Evolutionary conservation across 2,329 filamentous ascomycete species (phyloP).

Genomic region (Raffaelea albimanens): DNA sequence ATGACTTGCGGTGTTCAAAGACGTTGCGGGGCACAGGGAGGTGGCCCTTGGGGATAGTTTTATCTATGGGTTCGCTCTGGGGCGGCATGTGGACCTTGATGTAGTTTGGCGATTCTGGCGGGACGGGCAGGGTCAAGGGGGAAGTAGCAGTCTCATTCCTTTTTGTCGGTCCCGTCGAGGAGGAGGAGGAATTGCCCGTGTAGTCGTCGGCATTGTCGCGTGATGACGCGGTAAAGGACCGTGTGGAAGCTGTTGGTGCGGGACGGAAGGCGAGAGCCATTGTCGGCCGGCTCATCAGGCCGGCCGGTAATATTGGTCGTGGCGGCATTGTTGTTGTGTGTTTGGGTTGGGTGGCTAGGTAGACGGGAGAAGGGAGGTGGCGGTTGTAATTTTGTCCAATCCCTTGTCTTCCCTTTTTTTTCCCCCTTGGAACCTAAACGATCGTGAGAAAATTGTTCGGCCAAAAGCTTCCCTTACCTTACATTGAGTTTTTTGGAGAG

Average conservation of each 20-base stretch:
- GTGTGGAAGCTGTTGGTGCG: background rate
- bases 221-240: background rate
- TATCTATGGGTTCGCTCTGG: constrained; percentile 52
- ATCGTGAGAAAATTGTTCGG: background rate
- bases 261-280: background rate
- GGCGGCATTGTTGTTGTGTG: constrained; percentile 7
- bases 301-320: constrained; percentile 6
- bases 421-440: no score
- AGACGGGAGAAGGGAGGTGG: background rate
- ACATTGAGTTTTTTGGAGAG: no score
- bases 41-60: constrained; percentile 56
- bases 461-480: background rate
- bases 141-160: no score
- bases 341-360: background rate
- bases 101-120: constrained; percentile 81
- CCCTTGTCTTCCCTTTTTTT: no score
- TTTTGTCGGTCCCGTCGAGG: constrained; percentile 11
- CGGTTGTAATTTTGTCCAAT: no score
- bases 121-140: constrained; percentile 33
- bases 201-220: no score
- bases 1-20: constrained; percentile 43
- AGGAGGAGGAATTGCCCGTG: no score
- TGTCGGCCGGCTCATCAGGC: constrained; percentile 3
- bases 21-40: constrained; percentile 76
- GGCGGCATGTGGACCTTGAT: constrained; percentile 70